Percentiles rank a stretch among this genome's conserved stretches.
These are phyloP conservation scores for Tolypocladium capitatum DNA, from an alignment of 2,329 filamentous ascomycete genomes.

Conservation along the genomic window DNA sequence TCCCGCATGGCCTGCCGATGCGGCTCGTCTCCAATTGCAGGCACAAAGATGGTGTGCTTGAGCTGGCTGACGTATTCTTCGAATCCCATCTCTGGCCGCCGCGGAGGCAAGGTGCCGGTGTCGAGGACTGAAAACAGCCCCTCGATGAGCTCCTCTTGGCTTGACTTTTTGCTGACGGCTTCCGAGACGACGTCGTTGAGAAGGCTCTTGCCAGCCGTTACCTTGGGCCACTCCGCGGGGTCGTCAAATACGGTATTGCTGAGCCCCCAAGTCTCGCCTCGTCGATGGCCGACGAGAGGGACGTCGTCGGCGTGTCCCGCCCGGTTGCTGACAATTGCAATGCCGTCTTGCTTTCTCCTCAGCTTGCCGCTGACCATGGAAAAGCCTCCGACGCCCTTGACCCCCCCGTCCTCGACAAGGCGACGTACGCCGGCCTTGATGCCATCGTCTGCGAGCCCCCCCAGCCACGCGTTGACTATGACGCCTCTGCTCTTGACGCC, in stretches of 20 bases:
- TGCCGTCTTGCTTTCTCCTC: constrained; percentile 30
- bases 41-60: constrained; percentile 49
- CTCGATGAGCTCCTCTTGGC: constrained; percentile 35
- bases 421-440: constrained; percentile 36
- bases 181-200: constrained; percentile 28
- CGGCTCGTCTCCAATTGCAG: constrained; percentile 37
- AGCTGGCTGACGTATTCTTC: constrained; percentile 40
- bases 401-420: constrained; percentile 36
- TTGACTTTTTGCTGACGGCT: constrained; percentile 20
- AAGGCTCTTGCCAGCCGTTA: constrained; percentile 36
- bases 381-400: constrained; percentile 52
- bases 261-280: constrained; percentile 42
- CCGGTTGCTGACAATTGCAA: constrained; percentile 52
- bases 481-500: constrained; percentile 45
- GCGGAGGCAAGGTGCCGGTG: constrained; percentile 38
- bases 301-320: constrained; percentile 38
- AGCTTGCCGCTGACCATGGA: constrained; percentile 54
- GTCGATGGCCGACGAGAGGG: constrained; percentile 40
- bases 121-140: constrained; percentile 42
- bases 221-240: constrained; percentile 46
- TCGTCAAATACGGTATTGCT: constrained; percentile 49
- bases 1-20: constrained; percentile 31
- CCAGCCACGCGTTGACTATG: constrained; percentile 52
- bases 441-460: constrained; percentile 31
- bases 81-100: constrained; percentile 29